Evolutionary conservation across 2,329 filamentous ascomycete genomes (phyloP).

Genomic region (Tolypocladium pustulatum): DNA sequence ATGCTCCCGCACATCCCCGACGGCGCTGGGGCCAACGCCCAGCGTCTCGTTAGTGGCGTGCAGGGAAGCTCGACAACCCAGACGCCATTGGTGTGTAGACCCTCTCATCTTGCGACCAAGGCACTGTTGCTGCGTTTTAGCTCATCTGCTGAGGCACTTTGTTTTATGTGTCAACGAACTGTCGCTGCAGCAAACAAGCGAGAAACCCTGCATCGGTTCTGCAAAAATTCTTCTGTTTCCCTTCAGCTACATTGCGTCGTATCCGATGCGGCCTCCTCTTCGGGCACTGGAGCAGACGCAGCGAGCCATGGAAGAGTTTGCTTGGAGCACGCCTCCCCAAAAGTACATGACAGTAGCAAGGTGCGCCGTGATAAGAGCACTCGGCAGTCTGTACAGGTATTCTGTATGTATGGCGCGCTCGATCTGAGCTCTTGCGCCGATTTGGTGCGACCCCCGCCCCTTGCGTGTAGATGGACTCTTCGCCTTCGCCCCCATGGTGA

Average conservation of each 20-base stretch:
- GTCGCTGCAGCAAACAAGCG: not conserved
- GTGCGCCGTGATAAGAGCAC: not conserved
- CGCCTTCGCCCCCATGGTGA: not conserved
- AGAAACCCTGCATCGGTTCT: not conserved
- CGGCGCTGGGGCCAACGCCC: not conserved
- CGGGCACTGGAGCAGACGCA: not conserved
- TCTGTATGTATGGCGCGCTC: too few relatives aligned
- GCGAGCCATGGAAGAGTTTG: not conserved
- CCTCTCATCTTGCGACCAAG: not conserved
- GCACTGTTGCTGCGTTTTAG: not conserved
- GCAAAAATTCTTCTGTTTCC: not conserved
- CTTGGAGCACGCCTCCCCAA: not conserved
- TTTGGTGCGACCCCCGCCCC: not conserved
- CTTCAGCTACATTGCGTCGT: not conserved
- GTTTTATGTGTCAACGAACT: not conserved
- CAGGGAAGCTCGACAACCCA: not conserved
- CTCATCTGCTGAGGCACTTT: not conserved
- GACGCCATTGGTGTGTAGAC: not conserved
- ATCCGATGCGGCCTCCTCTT: not conserved
- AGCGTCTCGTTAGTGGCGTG: not conserved
- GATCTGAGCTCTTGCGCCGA: not conserved
- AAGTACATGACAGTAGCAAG: not conserved
- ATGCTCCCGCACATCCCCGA: not conserved
- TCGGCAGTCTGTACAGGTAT: not conserved
- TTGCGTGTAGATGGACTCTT: not conserved